Percentiles rank a stretch among this genome's conserved stretches.
These are phyloP conservation scores for Cordyceps pruinosa DNA, from an alignment of 2,329 filamentous ascomycete genomes.

Conservation along the genomic window DNA sequence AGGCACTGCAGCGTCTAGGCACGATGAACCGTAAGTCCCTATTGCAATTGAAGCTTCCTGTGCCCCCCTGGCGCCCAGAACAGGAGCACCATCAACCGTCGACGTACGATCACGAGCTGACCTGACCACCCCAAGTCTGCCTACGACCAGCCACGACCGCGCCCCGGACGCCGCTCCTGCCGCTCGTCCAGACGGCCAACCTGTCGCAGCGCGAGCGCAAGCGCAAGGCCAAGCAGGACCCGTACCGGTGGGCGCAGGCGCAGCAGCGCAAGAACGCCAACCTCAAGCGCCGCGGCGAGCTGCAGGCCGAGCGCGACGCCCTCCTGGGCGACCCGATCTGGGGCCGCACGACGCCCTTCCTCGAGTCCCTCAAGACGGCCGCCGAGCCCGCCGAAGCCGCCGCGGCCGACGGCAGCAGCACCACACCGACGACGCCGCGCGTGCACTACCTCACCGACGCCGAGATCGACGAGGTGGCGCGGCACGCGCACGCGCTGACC, in stretches of 20 bases:
- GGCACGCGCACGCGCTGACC: constrained; percentile 62
- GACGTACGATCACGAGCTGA: constrained; percentile 18
- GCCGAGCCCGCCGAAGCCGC: constrained; percentile 34
- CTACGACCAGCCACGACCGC: constrained; percentile 47
- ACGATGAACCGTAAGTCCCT: constrained; percentile 49
- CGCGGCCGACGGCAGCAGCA: neutral
- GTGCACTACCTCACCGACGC: constrained; percentile 68
- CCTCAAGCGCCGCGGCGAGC: constrained; percentile 62
- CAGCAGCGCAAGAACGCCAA: constrained; percentile 81
- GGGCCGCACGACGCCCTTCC: constrained; percentile 72
- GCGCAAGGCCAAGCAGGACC: constrained; percentile 64
- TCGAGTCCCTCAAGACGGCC: constrained; percentile 70
- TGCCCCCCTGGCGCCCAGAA: neutral
- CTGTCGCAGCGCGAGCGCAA: constrained; percentile 57
- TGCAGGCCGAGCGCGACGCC: constrained; percentile 57
- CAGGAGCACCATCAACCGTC: neutral
- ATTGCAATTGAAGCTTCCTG: constrained; percentile 11
- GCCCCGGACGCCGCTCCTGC: constrained; percentile 44
- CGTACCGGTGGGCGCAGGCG: constrained; percentile 74
- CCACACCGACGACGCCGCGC: constrained; percentile 37
- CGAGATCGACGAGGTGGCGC: constrained; percentile 60
- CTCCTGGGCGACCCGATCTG: constrained; percentile 71
- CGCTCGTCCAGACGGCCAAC: constrained; percentile 58
- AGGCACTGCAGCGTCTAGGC: constrained; percentile 52
- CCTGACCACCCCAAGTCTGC: constrained; percentile 41